Evolutionary conservation across 2,329 filamentous ascomycete genomes (phyloP).

Genomic region (Penicillium decumbens): DNA sequence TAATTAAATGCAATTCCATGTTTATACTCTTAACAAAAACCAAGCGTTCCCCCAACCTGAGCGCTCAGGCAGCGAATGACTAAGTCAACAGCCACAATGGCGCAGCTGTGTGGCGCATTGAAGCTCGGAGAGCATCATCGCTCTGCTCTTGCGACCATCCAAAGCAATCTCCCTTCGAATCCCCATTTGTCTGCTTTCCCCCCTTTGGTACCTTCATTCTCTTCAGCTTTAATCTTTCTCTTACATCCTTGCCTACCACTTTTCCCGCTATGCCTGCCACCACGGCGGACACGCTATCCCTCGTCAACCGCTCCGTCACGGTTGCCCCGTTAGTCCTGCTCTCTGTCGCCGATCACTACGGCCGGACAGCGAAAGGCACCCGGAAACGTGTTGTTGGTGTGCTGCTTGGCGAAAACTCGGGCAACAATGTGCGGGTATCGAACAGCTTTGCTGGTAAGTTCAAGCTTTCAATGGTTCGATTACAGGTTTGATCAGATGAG

Average conservation of each 20-base stretch:
- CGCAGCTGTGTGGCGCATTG: constrained; percentile 15
- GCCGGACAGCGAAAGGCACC: constrained; percentile 83
- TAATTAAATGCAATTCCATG: background rate
- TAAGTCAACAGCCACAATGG: constrained; percentile 19
- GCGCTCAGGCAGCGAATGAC: constrained; percentile 7
- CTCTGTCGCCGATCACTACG: constrained; percentile 97
- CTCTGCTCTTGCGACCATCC: constrained; percentile 9
- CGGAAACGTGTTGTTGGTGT: constrained; percentile 89
- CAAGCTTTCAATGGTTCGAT: constrained; percentile 8
- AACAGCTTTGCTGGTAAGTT: constrained; percentile 93
- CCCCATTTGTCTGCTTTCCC: constrained; percentile 2
- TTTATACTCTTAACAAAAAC: background rate
- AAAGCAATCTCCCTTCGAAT: constrained; percentile 1
- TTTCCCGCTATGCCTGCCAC: constrained; percentile 77
- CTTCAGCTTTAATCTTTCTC: background rate
- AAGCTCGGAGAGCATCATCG: constrained; percentile 24
- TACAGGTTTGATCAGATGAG: constrained; percentile 2
- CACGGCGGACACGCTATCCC: constrained; percentile 90
- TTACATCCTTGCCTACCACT: constrained; percentile 3
- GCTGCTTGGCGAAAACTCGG: constrained; percentile 89
- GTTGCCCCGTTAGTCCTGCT: constrained; percentile 97
- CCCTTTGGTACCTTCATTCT: background rate
- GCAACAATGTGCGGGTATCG: constrained; percentile 91
- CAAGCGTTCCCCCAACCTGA: background rate
- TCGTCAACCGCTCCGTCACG: constrained; percentile 91